These are phyloP conservation scores for Periconia sp. DNA, from an alignment of 2,329 filamentous ascomycete species.

Conservation along the genomic window DNA sequence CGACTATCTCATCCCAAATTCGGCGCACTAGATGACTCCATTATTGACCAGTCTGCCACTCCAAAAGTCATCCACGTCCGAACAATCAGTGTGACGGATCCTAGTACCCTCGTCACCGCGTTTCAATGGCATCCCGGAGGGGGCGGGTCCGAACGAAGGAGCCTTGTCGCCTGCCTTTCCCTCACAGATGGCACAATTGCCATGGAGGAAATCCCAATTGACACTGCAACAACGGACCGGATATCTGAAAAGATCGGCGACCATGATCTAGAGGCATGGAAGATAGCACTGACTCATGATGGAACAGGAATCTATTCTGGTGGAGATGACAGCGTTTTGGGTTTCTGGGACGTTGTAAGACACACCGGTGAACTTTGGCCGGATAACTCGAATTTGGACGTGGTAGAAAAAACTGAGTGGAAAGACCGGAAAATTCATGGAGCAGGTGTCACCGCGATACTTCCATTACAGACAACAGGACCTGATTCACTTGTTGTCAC, in stretches of 20 bases:
- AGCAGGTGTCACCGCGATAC: constrained; percentile 86
- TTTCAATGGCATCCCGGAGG: constrained; percentile 70
- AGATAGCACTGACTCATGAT: constrained; percentile 58
- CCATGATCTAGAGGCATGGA: constrained; percentile 72
- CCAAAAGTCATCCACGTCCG: constrained; percentile 18
- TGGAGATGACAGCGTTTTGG: constrained; percentile 72
- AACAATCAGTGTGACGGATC: neutral
- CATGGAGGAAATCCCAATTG: constrained; percentile 30
- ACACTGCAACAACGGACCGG: neutral
- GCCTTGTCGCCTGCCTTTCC: neutral
- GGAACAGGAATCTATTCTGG: constrained; percentile 64
- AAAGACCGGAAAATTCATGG: constrained; percentile 63
- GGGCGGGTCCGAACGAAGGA: constrained; percentile 56
- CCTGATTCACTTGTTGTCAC: constrained; percentile 66
- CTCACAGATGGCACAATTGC: constrained; percentile 67
- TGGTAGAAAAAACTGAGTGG: constrained; percentile 34
- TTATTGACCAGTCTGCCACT: constrained; percentile 7
- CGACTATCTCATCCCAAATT: constrained; percentile 37
- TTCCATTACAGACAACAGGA: constrained; percentile 58
- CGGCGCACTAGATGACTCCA: neutral
- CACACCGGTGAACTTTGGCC: constrained; percentile 8
- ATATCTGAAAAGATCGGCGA: constrained; percentile 20
- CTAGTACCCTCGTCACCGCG: constrained; percentile 63
- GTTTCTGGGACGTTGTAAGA: constrained; percentile 35
- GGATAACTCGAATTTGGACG: neutral